These are phyloP conservation scores for Tillandsia leiboldiana DNA, from an alignment of 176 grass and related monocot genomes.

Conservation along the genomic window DNA sequence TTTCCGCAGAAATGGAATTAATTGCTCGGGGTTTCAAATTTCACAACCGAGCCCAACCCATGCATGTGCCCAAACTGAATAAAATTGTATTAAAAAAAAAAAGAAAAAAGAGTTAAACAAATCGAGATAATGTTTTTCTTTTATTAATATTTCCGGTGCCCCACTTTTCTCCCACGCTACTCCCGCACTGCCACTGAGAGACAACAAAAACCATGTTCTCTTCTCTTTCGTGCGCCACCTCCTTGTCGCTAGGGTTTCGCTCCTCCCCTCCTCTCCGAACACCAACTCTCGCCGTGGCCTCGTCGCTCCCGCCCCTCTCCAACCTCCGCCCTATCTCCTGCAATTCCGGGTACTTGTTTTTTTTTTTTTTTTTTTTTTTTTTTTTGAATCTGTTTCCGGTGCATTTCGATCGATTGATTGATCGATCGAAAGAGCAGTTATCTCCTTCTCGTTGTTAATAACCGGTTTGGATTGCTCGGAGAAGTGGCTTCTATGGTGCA, in stretches of 20 bases:
- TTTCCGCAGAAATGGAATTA: no score
- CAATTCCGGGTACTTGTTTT: slow-evolving; percentile 19
- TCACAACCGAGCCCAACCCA: no score
- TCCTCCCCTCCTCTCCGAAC: slow-evolving; percentile 2
- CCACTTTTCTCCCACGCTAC: neutral
- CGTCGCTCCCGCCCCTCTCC: neutral
- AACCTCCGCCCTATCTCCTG: neutral
- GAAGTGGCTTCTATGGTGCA: no score
- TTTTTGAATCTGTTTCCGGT: neutral
- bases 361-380: neutral
- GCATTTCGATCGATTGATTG: neutral
- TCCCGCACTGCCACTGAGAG: neutral
- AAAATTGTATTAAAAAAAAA: neutral
- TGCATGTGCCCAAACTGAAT: neutral
- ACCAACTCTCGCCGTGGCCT: neutral
- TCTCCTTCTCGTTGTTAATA: neutral
- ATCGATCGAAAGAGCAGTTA: neutral
- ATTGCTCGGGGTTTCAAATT: no score
- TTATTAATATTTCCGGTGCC: neutral
- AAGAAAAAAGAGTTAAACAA: neutral
- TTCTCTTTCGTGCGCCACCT: slow-evolving; percentile 18
- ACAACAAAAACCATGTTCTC: neutral
- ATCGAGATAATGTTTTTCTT: neutral
- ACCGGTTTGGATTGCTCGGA: no score
- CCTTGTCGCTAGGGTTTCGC: slow-evolving; percentile 7